Percentiles rank a stretch among this genome's conserved stretches.
These are phyloP conservation scores for Melanogaster broomeanus DNA, from an alignment of 768 basidiomycete species.

Conservation along the genomic window DNA sequence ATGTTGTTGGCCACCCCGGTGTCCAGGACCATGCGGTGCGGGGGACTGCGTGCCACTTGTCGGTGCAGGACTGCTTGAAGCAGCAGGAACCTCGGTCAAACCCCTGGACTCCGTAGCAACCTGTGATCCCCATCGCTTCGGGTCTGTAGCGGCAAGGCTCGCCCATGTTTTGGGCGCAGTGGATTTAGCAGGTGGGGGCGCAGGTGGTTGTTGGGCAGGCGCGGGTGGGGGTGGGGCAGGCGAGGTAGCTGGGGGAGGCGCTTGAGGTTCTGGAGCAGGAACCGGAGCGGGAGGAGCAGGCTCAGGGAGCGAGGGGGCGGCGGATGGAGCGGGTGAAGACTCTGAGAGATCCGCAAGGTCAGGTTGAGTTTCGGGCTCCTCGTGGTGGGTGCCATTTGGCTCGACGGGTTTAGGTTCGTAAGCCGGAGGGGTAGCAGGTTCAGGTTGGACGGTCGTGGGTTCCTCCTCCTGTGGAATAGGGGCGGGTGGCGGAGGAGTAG, in stretches of 20 bases:
- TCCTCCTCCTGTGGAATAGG: slow-evolving; percentile 40
- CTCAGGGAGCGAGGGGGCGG: slow-evolving; percentile 27
- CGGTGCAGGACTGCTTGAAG: slow-evolving; percentile 42
- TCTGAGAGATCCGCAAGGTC: slow-evolving; percentile 25
- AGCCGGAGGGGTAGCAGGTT: slow-evolving; percentile 34
- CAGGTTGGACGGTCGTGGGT: slow-evolving; percentile 39
- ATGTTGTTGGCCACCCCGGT: slow-evolving; percentile 35
- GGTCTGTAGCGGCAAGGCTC: slow-evolving; percentile 80
- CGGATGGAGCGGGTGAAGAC: slow-evolving; percentile 26
- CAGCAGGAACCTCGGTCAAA: slow-evolving; percentile 60
- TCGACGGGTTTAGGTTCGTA: slow-evolving; percentile 44
- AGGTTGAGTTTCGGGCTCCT: slow-evolving; percentile 36
- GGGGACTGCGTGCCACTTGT: slow-evolving; percentile 40
- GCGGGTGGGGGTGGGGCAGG: slow-evolving; percentile 30
- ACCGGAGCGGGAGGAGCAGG: slow-evolving; percentile 30
- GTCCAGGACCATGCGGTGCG: slow-evolving; percentile 31
- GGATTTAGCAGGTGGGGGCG: slow-evolving; percentile 43
- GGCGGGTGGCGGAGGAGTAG: slow-evolving; percentile 26
- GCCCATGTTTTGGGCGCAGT: slow-evolving; percentile 85
- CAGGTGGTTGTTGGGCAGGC: slow-evolving; percentile 30
- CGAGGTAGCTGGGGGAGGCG: slow-evolving; percentile 22
- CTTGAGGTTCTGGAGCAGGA: slow-evolving; percentile 22
- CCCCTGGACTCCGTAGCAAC: slow-evolving; percentile 80
- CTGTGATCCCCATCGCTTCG: slow-evolving; percentile 82
- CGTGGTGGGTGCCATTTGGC: slow-evolving; percentile 40